These are phyloP conservation scores for Quercus tomentella DNA, from an alignment of 331 rosid species.

Conservation along the genomic window DNA sequence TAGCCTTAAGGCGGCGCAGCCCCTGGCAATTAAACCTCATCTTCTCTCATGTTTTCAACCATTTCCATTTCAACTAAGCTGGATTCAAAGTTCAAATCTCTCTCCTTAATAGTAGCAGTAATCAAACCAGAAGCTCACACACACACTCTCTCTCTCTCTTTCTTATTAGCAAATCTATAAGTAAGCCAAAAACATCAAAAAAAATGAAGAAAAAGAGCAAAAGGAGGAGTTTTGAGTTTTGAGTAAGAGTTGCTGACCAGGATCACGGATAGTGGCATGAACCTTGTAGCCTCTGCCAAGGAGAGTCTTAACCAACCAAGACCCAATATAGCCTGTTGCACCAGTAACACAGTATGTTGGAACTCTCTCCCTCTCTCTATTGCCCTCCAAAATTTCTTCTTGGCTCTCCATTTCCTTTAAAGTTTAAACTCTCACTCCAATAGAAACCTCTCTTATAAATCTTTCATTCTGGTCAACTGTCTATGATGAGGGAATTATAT, in stretches of 20 bases:
- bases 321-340: constrained; percentile 62
- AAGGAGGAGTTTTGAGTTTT: too few species aligned
- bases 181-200: neutral
- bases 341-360: constrained; percentile 64
- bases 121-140: neutral
- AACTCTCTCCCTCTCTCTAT: constrained; percentile 1
- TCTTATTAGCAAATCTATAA: neutral
- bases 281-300: constrained; percentile 55
- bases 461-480: too few species aligned
- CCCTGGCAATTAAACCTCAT: neutral
- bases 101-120: neutral
- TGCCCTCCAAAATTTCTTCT: neutral
- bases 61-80: neutral
- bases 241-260: constrained; percentile 21
- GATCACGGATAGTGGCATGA: constrained; percentile 70
- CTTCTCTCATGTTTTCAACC: neutral
- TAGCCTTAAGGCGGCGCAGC: too few species aligned
- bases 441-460: too few species aligned
- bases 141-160: neutral
- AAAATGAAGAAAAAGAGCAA: neutral
- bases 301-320: constrained; percentile 67
- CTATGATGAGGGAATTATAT: too few species aligned
- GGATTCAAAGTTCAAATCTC: neutral
- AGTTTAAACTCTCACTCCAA: neutral
- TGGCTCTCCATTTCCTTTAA: constrained; percentile 17